Base-by-base conservation (phyloP, 305 asterid genomes). In the Ruellia speciosa region DNA sequence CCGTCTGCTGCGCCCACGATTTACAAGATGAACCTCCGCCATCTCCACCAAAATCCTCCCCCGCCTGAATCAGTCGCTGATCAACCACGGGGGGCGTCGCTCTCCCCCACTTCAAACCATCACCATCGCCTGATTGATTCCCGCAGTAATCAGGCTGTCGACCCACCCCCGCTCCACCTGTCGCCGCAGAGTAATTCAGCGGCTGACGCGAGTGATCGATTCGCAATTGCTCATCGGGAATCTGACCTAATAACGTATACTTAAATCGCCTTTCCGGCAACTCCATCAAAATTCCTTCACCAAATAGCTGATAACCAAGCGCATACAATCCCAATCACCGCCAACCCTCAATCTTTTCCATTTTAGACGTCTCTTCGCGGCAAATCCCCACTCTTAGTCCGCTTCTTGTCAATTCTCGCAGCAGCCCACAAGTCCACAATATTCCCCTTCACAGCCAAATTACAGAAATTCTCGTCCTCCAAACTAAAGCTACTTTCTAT, bases 1-100 rank as follows among this genome's bases (percentile, higher is more conserved):
- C 99, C 66, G 94, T 93, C 80, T 89, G 96, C 75, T 81, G 99
- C 52, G 99, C 96, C 99, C 99, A 93, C 74, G 96, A 89, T 79
- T 85, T 89, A 46, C 75, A 64, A 39, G 86, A 83, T 12, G 83
- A 71, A 14, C 79, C 86, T 3, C 76, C 79, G 6, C 77, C 76
- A 9, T 73, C 80, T 14, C 77, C 66, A 41, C 35, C 74, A 37
- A 78, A 62, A 59, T 49, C 59, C 59, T 80, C 95, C 67, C 64
- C 31, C 31, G 31, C 31, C 31, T 24, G 31, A 24, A 24, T 24
- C 31, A 24, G 31, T 24, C 31, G 31, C 31, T 24, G 31, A 24
- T 24, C 31, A 24, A 24, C 4, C 31, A 24, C 4, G 31, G 2
- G 31, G 31, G 31, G 31, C 3, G 4, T 24, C 31, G 31, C 31